Evolutionary conservation across 2,329 filamentous ascomycete genomes (phyloP).

Genomic region (Lasiodiplodia sp.): DNA sequence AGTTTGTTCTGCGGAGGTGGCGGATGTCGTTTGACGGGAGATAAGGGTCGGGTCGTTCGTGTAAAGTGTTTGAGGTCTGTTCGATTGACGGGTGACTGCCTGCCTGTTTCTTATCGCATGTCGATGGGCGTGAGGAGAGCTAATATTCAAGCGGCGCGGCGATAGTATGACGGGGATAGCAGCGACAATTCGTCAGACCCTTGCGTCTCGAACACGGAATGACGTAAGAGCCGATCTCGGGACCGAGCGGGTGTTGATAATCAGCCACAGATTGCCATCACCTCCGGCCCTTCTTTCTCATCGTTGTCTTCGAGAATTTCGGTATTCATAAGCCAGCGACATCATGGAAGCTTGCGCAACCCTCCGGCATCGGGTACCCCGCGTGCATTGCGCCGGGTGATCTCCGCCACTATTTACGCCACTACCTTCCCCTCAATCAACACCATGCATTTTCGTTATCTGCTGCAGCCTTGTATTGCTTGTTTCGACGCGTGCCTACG

Average conservation of each 20-base stretch:
- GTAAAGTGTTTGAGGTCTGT: too few species aligned
- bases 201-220: conserved; percentile 21
- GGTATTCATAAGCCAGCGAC: neutral
- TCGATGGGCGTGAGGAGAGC: neutral
- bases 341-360: neutral
- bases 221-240: conserved; percentile 29
- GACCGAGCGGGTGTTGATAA: conserved; percentile 6
- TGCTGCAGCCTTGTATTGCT: neutral
- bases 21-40: neutral
- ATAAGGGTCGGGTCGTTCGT: too few species aligned
- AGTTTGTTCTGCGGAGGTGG: neutral
- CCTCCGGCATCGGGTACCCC: neutral
- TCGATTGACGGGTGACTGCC: neutral
- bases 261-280: neutral
- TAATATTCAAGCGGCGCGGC: neutral
- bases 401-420: too few species aligned
- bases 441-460: neutral
- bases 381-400: too few species aligned
- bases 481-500: neutral
- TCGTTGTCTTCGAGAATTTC: neutral
- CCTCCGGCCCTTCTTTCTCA: neutral
- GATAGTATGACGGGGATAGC: neutral
- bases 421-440: too few species aligned
- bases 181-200: conserved; percentile 6
- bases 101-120: neutral